Base-by-base conservation (phyloP, 2,329 filamentous ascomycete species). In the Arthrobotrys sphaeroides region DNA sequence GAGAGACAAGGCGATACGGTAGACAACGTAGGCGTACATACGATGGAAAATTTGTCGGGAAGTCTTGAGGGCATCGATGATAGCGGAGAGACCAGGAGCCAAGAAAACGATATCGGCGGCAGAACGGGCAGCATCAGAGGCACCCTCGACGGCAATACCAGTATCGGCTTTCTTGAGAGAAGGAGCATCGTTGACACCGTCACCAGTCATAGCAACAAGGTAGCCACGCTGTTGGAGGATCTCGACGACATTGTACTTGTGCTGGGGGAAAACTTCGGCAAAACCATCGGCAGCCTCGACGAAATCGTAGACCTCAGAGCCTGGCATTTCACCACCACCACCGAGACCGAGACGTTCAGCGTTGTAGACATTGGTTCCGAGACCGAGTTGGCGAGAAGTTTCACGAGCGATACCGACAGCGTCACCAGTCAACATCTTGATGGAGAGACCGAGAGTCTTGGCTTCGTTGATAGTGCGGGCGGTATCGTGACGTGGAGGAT, bases 371-470 rank as follows among this genome's bases (percentile, higher is more conserved):
- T 96, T 96, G 81, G 92, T 95, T 81, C 93, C 93, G 75, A 96
- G 90, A 85, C 93, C 92, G 78, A 96, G 90, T 84, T 95, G 92
- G 81, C 92, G 91, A 65, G 92, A 95, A 79, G 92, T 96, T 84
- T 96, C 93, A 85, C 91, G 90, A 80, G 93, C 93, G 83, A 96
- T 96, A 83, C 92, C 93, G 82, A 96, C 93, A 79, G 93, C 92
- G 82, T 96, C 93, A 87, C 93, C 93, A 84, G 93, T 96, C 85
- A 96, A 88, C 92, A 96, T 96, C 88, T 96, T 96, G 85, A 96
- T 93, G 79, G 91, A 93, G 77, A 96, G 87, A 86, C 93, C 93
- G 73, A 96, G 89, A 78, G 86, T 87, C 87, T 95, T 94, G 81
- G 93, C 93, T 84, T 96, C 93, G 83, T 91, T 90, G 85, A 96